Base-by-base conservation (phyloP, 1,284 basidiomycete genomes). In the Tilletiaria anomala region DNA sequence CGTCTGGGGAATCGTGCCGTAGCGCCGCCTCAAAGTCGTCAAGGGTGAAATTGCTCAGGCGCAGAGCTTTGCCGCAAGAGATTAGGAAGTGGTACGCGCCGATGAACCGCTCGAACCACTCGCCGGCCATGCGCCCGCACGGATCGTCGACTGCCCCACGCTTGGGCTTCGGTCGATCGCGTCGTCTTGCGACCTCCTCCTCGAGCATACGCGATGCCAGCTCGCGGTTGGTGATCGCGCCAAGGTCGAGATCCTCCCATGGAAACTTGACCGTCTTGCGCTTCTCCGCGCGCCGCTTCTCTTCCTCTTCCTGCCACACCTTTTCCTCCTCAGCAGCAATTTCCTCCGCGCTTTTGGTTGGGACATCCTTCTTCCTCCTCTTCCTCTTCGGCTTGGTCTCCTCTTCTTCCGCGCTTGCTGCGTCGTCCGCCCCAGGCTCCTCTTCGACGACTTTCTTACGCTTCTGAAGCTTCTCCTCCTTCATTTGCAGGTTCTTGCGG, bases 11-110 rank as follows among this genome's bases (percentile, higher is more conserved):
- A 12, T 74, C 72, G 66, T 97, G 91, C 39, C 80, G 78, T 20
- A 97, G 71, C 0, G 87, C 81, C 47, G 79, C 76, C 61, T 91
- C 87, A 61, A 83, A 86, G 56, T 96, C 93, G 66, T 97, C 93
- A 56, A 96, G 73, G 0, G 86, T 82, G 65, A 96, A 86, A 8
- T 80, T 72, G n/a, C 89, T 91, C 8, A 97, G 70, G 49, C 81
- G 78, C 12, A 97, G 73, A 2, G 88, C 80, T 74, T 83, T 80
- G 6, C 87, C 85, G 68, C 87, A 86, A 42, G 87, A 80, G 45
- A 83, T 80, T 51, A 96, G 70, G 68, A 93, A 93, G 67, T 83
- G 87, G 85, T 88, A 97, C 15, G 78, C 72, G 75, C 82, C 79
- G 35, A 96, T 69, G 68, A 94, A 85, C 15, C 75, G 71, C 63